Conservation (phyloP, 345 rosid genomes). For the Luvunga scandens region DNA sequence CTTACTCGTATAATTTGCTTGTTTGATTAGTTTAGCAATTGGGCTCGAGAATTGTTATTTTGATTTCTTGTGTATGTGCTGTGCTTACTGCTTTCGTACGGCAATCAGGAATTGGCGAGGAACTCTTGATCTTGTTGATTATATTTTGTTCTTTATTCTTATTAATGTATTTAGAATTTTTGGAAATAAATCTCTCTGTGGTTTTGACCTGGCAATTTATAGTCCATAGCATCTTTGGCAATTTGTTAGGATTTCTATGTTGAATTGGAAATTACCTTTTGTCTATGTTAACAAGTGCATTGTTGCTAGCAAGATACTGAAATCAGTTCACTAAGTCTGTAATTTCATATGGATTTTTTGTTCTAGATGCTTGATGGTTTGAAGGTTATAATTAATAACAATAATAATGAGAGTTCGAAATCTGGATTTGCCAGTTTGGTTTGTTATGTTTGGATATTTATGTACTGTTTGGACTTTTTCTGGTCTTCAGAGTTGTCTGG, state of each 20-base stretch:
- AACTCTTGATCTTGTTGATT: background rate
- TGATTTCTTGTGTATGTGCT: background rate
- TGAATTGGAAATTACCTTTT: background rate
- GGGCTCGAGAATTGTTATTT: background rate
- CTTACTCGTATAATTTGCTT: background rate
- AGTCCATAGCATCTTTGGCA: background rate
- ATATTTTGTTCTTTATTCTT: background rate
- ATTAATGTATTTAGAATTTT: background rate
- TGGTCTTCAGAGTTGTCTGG: background rate
- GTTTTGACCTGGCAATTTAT: background rate
- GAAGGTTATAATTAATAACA: background rate
- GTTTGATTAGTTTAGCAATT: background rate
- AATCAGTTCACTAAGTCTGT: background rate
- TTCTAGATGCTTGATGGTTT: background rate
- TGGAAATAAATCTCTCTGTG: background rate
- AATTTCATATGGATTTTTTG: background rate
- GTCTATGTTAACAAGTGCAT: background rate
- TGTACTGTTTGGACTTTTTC: background rate
- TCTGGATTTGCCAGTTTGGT: background rate
- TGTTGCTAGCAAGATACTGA: background rate
- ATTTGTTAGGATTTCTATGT: background rate
- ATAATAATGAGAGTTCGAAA: background rate
- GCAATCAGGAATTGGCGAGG: background rate
- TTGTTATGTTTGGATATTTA: constrained; percentile 6
- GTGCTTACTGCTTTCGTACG: background rate